Conservation (phyloP, 441 rosid genomes). For the Pelargonium cotyledonis region DNA sequence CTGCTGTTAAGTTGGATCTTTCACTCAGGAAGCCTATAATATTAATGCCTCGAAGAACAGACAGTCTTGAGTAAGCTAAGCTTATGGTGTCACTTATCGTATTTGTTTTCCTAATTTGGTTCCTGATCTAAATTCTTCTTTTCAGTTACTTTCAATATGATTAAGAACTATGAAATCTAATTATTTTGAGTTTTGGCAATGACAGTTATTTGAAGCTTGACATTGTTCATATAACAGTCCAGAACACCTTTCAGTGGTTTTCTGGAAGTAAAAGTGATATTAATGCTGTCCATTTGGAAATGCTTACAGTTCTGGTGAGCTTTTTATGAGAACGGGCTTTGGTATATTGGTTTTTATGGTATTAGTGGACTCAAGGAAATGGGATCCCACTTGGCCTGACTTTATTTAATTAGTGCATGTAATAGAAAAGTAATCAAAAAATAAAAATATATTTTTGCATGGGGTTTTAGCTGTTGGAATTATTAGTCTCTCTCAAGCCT, state of each 20-base stretch:
- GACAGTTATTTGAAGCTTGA: slow-evolving; percentile 95
- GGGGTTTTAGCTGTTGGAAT: slow-evolving; percentile 11
- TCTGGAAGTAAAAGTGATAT: slow-evolving; percentile 68
- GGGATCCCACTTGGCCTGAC: slow-evolving; percentile 6
- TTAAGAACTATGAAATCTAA: slow-evolving; percentile 9
- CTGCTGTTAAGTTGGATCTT: slow-evolving; percentile 86
- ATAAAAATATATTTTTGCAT: not conserved
- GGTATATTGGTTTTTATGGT: slow-evolving; percentile 10
- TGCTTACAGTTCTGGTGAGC: slow-evolving; percentile 75
- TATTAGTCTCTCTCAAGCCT: slow-evolving; percentile 5
- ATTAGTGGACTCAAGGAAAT: slow-evolving; percentile 13
- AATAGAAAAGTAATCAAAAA: slow-evolving; percentile 3
- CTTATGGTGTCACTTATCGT: slow-evolving; percentile 15
- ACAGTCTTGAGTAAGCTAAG: slow-evolving; percentile 77
- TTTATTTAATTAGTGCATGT: not conserved
- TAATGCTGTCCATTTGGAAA: slow-evolving; percentile 83
- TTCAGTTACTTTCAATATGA: not conserved
- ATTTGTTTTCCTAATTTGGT: slow-evolving; percentile 7
- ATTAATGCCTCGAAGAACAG: slow-evolving; percentile 89
- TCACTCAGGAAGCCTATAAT: slow-evolving; percentile 91
- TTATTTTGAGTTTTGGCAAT: slow-evolving; percentile 20
- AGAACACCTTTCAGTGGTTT: slow-evolving; percentile 83
- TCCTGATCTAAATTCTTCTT: not conserved
- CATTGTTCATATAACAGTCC: slow-evolving; percentile 90
- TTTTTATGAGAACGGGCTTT: slow-evolving; percentile 14